Base-by-base conservation (phyloP, 768 basidiomycete genomes). In the Hericium rajendrae region DNA sequence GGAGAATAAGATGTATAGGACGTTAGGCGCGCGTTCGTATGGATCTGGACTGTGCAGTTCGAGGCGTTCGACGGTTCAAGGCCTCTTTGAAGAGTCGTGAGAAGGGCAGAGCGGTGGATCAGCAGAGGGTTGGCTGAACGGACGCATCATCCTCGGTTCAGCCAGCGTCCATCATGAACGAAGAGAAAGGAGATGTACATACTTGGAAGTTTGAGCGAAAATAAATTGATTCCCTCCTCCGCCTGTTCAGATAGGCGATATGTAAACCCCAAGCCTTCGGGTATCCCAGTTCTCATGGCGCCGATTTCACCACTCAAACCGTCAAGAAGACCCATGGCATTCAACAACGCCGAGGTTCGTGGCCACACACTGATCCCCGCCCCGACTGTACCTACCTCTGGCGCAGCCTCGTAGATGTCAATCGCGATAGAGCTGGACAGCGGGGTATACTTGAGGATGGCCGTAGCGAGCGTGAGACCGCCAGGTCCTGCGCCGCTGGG, bases 331-430 rank as follows among this genome's bases (percentile, higher is more conserved):
- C 52, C 52, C 6, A 53, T 15, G 13, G 32, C 20, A 10, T 53
- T n/a, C n/a, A 53, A 38, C 4, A 53, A n/a, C 52, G 52, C 13
- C 13, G 9, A 37, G 12, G 52, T 53, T n/a, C 52, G 52, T 16
- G 52, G 52, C 52, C 28, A 53, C 32, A 53, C 52, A 15, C 28
- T 53, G 38, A 53, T 53, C n/a, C 52, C 52, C 18, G 52, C 52
- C 10, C 52, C 52, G 15, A 53, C 52, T 13, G 52, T 53, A 11
- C 16, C 52, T 9, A 53, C 16, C 8, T 20, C 20, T n/a, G 52
- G 32, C 0, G n/a, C 32, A 16, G 52, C 28, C 28, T 53, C 52
- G n/a, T 53, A 53, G 12, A 53, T 20, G 9, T 53, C 52, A 13
- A 53, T 39, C 18, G 52, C 32, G 18, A 53, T n/a, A 38, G 52